A percentile compares a stretch with the other conserved stretches of the same genome.
Conservation (phyloP, 2,329 filamentous ascomycete species). For the Aspergillus neoniger region DNA sequence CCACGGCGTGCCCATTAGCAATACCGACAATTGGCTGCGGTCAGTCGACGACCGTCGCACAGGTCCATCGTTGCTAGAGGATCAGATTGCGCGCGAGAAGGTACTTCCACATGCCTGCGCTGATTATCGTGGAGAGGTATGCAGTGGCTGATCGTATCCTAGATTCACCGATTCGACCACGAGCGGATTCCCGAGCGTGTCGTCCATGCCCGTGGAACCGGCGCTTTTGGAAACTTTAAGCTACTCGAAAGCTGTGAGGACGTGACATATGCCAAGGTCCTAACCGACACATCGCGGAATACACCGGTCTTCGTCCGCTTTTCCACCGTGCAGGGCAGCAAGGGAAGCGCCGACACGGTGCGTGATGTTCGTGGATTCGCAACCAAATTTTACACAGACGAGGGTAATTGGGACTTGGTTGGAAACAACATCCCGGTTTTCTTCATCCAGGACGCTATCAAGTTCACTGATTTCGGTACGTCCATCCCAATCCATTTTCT, state of each 20-base stretch:
- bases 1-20: constrained; percentile 70
- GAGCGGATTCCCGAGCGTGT: constrained; percentile 69
- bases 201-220: constrained; percentile 67
- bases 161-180: constrained; percentile 69
- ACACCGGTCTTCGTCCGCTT: constrained; percentile 69
- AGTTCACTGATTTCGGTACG: constrained; percentile 39
- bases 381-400: constrained; percentile 71
- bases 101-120: constrained; percentile 40
- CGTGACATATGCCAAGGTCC: constrained; percentile 62
- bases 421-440: constrained; percentile 64
- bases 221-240: constrained; percentile 67
- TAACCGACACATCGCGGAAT: constrained; percentile 67
- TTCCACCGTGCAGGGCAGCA: constrained; percentile 71
- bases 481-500: neutral
- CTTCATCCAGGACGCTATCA: constrained; percentile 44
- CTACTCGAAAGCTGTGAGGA: constrained; percentile 64
- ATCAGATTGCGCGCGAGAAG: constrained; percentile 72
- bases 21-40: constrained; percentile 76
- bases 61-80: constrained; percentile 70
- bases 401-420: constrained; percentile 74
- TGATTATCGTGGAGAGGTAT: neutral
- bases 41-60: constrained; percentile 62
- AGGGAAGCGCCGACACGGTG: constrained; percentile 74
- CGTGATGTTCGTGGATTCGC: constrained; percentile 77
- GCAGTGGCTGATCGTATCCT: neutral